Conservation (phyloP, 1,139 yeast species). For the Geotrichum reessii region DNA sequence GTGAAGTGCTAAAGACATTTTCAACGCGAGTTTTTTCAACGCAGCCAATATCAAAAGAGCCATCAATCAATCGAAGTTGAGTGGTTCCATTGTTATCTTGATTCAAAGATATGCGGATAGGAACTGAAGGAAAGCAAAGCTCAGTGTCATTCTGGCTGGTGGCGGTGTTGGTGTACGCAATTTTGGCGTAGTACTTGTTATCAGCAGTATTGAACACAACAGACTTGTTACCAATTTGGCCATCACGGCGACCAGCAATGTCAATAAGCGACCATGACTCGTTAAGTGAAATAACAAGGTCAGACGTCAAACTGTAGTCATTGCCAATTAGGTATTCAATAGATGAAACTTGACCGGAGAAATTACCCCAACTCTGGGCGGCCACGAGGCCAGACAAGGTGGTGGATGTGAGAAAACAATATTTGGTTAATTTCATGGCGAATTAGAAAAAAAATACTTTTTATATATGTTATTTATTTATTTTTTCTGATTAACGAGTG, state of each 20-base stretch:
- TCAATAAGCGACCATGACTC: conserved; percentile 18
- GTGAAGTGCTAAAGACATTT: neutral
- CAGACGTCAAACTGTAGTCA: conserved; percentile 16
- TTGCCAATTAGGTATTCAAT: conserved; percentile 12
- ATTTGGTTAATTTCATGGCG: neutral
- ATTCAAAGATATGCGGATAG: conserved; percentile 16
- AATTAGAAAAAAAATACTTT: neutral
- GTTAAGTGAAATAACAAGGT: conserved; percentile 12
- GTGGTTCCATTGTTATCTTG: conserved; percentile 1
- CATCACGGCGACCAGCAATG: conserved; percentile 14
- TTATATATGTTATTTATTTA: too few relatives aligned
- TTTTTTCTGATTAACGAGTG: neutral
- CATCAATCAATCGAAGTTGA: conserved; percentile 16
- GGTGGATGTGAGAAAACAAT: neutral
- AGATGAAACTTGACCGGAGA: conserved; percentile 17
- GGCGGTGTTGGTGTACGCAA: conserved; percentile 18
- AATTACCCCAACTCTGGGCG: conserved; percentile 18
- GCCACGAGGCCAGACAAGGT: conserved; percentile 2
- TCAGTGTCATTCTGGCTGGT: conserved; percentile 2
- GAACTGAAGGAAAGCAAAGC: conserved; percentile 18
- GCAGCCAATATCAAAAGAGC: conserved; percentile 18
- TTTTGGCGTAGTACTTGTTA: conserved; percentile 17
- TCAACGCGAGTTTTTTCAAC: conserved; percentile 15
- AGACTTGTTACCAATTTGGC: conserved; percentile 17
- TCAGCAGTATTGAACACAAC: conserved; percentile 19